Conservation (phyloP, 2,329 filamentous ascomycete species). For the Stagonosporopsis tanaceti region DNA sequence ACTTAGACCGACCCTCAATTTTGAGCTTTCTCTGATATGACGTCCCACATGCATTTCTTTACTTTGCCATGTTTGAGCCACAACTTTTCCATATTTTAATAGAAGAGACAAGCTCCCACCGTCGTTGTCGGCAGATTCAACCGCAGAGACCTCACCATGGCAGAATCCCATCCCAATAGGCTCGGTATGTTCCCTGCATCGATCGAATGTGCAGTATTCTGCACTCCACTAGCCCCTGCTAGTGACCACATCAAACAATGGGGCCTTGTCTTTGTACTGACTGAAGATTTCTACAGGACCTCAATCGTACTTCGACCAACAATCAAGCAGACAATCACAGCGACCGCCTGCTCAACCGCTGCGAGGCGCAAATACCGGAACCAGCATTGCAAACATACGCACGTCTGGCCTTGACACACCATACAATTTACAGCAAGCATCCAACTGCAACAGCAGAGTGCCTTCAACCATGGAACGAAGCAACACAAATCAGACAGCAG, state of each 20-base stretch:
- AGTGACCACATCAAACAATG: slow-evolving; percentile 2
- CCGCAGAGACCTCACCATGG: slow-evolving; percentile 18
- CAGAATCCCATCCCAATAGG: slow-evolving; percentile 16
- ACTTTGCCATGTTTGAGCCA: slow-evolving; percentile 23
- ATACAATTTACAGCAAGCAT: slow-evolving; percentile 10
- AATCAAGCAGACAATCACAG: slow-evolving; percentile 4
- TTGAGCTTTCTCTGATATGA: slow-evolving; percentile 26
- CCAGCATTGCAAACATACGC: slow-evolving; percentile 27
- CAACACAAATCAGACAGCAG: slow-evolving; percentile 24
- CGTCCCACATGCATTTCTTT: slow-evolving; percentile 34
- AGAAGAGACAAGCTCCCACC: not conserved
- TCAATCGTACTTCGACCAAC: slow-evolving; percentile 17
- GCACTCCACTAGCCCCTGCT: slow-evolving; percentile 1
- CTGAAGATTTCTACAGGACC: slow-evolving; percentile 5
- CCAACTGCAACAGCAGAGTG: slow-evolving; percentile 17
- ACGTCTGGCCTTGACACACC: slow-evolving; percentile 18
- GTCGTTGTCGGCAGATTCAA: not conserved
- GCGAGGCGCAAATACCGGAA: slow-evolving; percentile 14
- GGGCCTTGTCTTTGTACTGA: slow-evolving; percentile 5
- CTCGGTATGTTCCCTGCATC: slow-evolving; percentile 12
- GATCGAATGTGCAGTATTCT: not conserved
- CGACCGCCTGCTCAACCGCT: slow-evolving; percentile 8
- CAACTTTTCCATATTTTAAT: slow-evolving; percentile 12
- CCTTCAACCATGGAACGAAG: slow-evolving; percentile 22
- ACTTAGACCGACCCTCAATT: slow-evolving; percentile 17